Base-by-base conservation (phyloP, 768 basidiomycete species). In the Leccinum disarticulatum region DNA sequence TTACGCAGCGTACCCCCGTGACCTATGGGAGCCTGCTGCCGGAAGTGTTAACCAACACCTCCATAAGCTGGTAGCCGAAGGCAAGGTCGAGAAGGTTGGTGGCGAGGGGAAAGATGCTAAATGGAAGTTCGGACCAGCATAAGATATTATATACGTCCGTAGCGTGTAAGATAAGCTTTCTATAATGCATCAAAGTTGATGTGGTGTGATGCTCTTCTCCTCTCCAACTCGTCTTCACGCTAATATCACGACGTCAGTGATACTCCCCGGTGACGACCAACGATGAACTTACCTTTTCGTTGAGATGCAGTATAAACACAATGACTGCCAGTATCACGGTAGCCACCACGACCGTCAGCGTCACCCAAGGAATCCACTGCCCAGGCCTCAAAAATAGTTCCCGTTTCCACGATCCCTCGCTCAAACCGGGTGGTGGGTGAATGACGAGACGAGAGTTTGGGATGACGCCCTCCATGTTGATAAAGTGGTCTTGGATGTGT, bases 391-490 rank as follows among this genome's bases (percentile, higher is more conserved):
- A 76, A 71, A 93, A 99, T 61, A 98, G 76, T 75, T 96, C 90
- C 54, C 87, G 84, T 68, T 85, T 90, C 97, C 97, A 99, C 27
- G 70, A 33, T 7, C 73, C 66, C 14, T 81, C 81, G 4, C 80
- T 83, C 22, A 79, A 77, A 7, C 77, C 78, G 3, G 79, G 68
- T 0, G 88, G 84, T 0, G 96, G 95, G 41, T 90, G 85, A 66
- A 99, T 95, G n/a, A 98, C 89, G 14, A 99, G 86, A 63, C 94
- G 93, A 4, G 95, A 97, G 72, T 99, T 98, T 0, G 97, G 97
- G 49, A 99, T 95, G 35, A 99, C 89, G 28, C 95, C 95, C 70
- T 98, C 97, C 83, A 98, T 89, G 70, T 90, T 88, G 72, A 96
- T 94, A 64, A 81, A 93, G 69, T 96, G 93, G 35, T 86, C 70